These are phyloP conservation scores for Aspergillus steynii DNA, from an alignment of 495 filamentous ascomycete species.

Conservation along the genomic window DNA sequence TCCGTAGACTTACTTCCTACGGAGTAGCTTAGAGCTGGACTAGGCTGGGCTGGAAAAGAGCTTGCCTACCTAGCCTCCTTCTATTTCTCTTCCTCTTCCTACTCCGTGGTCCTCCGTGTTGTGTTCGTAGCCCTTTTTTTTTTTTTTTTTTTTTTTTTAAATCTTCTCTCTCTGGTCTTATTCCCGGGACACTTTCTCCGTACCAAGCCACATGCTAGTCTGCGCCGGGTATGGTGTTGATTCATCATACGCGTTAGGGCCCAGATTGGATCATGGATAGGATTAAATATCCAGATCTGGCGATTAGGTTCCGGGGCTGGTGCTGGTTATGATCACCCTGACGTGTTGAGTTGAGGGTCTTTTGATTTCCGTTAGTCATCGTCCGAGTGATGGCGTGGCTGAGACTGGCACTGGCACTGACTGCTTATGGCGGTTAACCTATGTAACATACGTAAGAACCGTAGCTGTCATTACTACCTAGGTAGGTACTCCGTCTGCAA, in stretches of 20 bases:
- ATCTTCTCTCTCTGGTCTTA: background rate
- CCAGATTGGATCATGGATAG: background rate
- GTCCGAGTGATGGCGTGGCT: background rate
- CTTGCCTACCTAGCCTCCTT: background rate
- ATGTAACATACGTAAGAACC: no score
- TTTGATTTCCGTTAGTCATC: background rate
- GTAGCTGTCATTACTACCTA: no score
- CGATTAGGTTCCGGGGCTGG: conserved; percentile 1
- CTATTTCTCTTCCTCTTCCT: background rate
- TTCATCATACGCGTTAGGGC: conserved; percentile 6
- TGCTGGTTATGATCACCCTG: background rate
- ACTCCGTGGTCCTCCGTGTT: background rate
- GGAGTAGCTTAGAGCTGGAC: background rate
- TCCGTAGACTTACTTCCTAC: no score
- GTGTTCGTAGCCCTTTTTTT: background rate
- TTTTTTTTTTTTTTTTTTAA: background rate
- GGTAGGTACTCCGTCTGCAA: no score
- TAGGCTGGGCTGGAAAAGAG: no score
- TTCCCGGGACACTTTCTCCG: no score
- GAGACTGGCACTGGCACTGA: no score
- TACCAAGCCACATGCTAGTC: background rate
- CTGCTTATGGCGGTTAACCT: no score
- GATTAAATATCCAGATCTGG: conserved; percentile 2
- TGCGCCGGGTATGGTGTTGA: background rate
- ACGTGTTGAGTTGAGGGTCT: background rate